These are phyloP conservation scores for Ophiostoma montium DNA, from an alignment of 2,329 filamentous ascomycete species.

Conservation along the genomic window DNA sequence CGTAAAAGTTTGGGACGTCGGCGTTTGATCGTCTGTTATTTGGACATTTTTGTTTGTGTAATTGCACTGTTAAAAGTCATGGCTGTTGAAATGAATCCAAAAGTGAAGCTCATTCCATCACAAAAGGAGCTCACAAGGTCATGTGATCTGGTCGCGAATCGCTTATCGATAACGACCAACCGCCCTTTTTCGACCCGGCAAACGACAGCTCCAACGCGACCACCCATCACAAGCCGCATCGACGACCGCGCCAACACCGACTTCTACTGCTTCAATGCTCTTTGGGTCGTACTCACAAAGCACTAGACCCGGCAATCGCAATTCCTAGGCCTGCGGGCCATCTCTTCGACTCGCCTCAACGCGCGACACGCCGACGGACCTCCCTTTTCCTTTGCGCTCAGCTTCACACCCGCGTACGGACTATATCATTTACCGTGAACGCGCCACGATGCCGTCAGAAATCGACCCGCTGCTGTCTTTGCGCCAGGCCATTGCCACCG, in stretches of 20 bases:
- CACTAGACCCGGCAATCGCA: background rate
- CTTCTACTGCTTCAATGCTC: too few species aligned
- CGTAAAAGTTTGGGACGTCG: slow-evolving; percentile 3
- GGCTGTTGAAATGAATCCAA: background rate
- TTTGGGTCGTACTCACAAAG: background rate
- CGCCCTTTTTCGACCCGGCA: too few species aligned
- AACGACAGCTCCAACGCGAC: too few species aligned
- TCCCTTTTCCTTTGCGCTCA: background rate
- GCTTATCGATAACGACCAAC: too few species aligned
- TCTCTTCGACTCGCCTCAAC: background rate
- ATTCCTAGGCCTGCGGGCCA: slow-evolving; percentile 8
- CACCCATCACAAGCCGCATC: too few species aligned
- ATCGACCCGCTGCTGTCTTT: slow-evolving; percentile 68
- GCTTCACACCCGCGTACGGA: too few species aligned
- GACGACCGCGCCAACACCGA: background rate
- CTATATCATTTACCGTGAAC: too few species aligned
- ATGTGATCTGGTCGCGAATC: too few species aligned
- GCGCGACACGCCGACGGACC: background rate
- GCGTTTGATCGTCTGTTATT: background rate
- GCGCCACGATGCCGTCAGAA: slow-evolving; percentile 2
- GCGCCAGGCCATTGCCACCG: slow-evolving; percentile 65
- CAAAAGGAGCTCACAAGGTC: too few species aligned
- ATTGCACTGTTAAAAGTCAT: background rate
- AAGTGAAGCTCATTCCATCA: too few species aligned
- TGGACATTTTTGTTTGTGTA: background rate